These are phyloP conservation scores for Trifolium subterraneum DNA, from an alignment of 306 rosid genomes.

Conservation along the genomic window DNA sequence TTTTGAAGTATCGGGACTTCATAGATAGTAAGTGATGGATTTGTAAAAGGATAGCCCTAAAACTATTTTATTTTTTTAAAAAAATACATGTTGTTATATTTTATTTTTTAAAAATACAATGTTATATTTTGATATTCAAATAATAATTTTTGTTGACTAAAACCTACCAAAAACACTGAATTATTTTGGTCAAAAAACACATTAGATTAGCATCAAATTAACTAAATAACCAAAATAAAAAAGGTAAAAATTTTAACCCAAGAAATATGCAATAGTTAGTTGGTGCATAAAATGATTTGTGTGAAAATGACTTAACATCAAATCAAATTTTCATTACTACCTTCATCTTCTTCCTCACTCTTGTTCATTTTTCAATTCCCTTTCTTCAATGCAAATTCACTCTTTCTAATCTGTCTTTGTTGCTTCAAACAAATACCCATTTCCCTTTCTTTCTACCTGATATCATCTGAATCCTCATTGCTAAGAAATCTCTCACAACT, in stretches of 20 bases:
- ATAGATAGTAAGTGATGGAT: too few species aligned
- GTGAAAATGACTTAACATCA: slow-evolving; percentile 10
- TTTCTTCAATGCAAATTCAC: slow-evolving; percentile 44
- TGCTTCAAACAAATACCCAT: slow-evolving; percentile 31
- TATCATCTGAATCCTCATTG: slow-evolving; percentile 33
- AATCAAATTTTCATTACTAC: not conserved
- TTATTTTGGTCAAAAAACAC: too few species aligned
- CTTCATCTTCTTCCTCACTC: slow-evolving; percentile 1
- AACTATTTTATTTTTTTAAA: too few species aligned
- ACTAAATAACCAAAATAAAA: not conserved
- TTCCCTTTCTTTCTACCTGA: slow-evolving; percentile 42
- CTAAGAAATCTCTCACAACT: slow-evolving; percentile 53
- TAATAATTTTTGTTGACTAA: too few species aligned
- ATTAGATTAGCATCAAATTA: too few species aligned
- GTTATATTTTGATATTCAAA: too few species aligned
- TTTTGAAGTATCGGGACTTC: too few species aligned
- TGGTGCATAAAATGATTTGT: not conserved
- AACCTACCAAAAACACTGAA: too few species aligned
- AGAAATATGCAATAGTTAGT: not conserved
- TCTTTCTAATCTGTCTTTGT: slow-evolving; percentile 43
- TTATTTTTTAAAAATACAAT: too few species aligned
- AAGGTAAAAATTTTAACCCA: not conserved
- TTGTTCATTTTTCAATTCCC: not conserved
- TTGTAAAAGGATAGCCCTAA: too few species aligned
- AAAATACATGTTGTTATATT: too few species aligned